Conservation (phyloP, 148 eudicot species). For the Nepenthes mirabilis region DNA sequence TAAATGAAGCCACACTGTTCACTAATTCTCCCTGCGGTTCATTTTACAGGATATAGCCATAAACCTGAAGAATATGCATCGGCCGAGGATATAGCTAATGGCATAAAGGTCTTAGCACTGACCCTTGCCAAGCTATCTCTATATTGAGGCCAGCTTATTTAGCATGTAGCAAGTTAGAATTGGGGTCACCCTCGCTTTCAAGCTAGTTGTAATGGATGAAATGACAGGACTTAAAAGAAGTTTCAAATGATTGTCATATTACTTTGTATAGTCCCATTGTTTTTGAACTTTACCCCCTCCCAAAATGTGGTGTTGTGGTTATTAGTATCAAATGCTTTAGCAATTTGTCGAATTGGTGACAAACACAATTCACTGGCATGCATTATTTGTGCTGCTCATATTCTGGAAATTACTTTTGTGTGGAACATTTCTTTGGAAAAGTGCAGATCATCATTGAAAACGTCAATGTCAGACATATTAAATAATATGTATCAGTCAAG, state of each 20-base stretch:
- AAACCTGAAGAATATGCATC: slow-evolving; percentile 89
- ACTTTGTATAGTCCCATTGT: too few species aligned
- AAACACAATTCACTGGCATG: too few species aligned
- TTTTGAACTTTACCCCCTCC: neutral
- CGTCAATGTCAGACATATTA: too few species aligned
- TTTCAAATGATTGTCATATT: too few species aligned
- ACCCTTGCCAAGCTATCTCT: slow-evolving; percentile 67
- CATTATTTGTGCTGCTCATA: too few species aligned
- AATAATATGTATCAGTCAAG: too few species aligned
- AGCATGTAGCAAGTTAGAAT: neutral
- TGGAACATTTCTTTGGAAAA: too few species aligned
- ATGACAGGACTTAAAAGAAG: too few species aligned
- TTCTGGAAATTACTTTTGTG: too few species aligned
- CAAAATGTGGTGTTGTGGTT: neutral
- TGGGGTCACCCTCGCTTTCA: neutral
- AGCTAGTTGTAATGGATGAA: too few species aligned
- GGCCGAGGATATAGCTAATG: slow-evolving; percentile 49
- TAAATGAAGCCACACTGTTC: neutral
- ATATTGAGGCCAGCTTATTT: slow-evolving; percentile 12
- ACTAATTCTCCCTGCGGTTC: neutral
- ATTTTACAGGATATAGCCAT: slow-evolving; percentile 81
- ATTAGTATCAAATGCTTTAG: neutral
- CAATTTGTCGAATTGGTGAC: too few species aligned
- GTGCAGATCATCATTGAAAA: too few species aligned
- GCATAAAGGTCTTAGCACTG: slow-evolving; percentile 73